These are phyloP conservation scores for Physcia stellaris DNA, from an alignment of 495 filamentous ascomycete species.

Conservation along the genomic window DNA sequence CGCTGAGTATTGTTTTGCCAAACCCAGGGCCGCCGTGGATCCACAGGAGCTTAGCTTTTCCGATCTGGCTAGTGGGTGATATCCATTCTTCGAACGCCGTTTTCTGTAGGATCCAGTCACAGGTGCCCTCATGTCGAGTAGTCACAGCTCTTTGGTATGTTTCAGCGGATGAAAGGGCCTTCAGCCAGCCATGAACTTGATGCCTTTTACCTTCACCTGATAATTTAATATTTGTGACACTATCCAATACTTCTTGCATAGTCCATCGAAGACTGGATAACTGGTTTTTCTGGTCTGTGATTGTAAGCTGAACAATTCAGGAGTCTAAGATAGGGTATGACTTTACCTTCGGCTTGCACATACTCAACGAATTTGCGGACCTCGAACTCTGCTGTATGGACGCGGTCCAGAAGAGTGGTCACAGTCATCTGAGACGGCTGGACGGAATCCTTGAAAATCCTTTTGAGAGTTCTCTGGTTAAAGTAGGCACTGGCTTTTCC, in stretches of 20 bases:
- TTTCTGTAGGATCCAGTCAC: constrained; percentile 10
- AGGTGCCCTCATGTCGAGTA: constrained; percentile 7
- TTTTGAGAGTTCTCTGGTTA: constrained; percentile 2
- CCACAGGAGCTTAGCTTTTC: constrained; percentile 11
- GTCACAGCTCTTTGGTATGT: constrained; percentile 5
- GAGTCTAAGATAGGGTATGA: too few relatives aligned
- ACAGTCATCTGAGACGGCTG: constrained; percentile 5
- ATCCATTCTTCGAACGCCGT: constrained; percentile 9
- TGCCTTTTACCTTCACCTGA: constrained; percentile 1
- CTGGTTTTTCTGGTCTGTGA: constrained; percentile 5
- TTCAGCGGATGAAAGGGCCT: constrained; percentile 8
- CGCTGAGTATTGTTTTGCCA: constrained; percentile 20
- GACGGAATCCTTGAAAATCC: constrained; percentile 1
- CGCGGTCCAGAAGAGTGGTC: background rate
- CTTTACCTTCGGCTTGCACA: constrained; percentile 8
- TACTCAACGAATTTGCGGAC: constrained; percentile 7
- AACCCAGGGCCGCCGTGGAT: constrained; percentile 13
- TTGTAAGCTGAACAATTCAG: background rate
- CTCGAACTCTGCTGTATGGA: background rate
- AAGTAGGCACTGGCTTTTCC: constrained; percentile 10
- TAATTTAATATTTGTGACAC: constrained; percentile 1
- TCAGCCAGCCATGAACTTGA: constrained; percentile 3
- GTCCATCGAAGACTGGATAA: background rate
- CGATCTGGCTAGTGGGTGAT: background rate
- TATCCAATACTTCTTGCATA: constrained; percentile 4